Percentiles rank a stretch among this genome's conserved stretches.
Conservation (phyloP, 225 moss, liverwort and hornwort genomes). For the Thuidium tamariscinum region DNA sequence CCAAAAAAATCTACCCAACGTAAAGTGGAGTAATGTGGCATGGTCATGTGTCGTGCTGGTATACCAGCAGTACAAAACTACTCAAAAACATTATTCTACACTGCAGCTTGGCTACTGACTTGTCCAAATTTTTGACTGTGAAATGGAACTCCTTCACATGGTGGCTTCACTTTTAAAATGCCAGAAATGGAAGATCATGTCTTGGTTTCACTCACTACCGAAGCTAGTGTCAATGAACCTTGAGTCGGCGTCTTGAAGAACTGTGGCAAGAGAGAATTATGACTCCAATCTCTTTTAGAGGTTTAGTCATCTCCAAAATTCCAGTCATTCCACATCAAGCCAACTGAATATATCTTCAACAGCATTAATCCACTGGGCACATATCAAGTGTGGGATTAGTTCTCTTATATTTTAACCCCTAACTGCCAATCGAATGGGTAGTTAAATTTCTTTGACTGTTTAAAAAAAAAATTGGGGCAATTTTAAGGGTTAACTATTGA, state of each 20-base stretch:
- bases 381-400: background rate
- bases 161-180: background rate
- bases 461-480: no score
- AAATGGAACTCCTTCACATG: background rate
- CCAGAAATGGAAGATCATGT: background rate
- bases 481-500: no score
- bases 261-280: background rate
- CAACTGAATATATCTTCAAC: no score
- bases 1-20: background rate
- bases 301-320: background rate
- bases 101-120: background rate
- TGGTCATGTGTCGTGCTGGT: background rate
- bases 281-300: background rate
- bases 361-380: background rate
- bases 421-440: no score
- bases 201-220: background rate
- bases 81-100: background rate
- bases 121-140: background rate
- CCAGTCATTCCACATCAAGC: background rate
- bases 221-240: background rate
- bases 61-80: background rate
- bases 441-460: no score
- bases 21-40: no score
- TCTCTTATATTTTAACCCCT: background rate
- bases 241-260: background rate